These are phyloP conservation scores for Cercospora zeina DNA, from an alignment of 2,329 filamentous ascomycete species.

Conservation along the genomic window DNA sequence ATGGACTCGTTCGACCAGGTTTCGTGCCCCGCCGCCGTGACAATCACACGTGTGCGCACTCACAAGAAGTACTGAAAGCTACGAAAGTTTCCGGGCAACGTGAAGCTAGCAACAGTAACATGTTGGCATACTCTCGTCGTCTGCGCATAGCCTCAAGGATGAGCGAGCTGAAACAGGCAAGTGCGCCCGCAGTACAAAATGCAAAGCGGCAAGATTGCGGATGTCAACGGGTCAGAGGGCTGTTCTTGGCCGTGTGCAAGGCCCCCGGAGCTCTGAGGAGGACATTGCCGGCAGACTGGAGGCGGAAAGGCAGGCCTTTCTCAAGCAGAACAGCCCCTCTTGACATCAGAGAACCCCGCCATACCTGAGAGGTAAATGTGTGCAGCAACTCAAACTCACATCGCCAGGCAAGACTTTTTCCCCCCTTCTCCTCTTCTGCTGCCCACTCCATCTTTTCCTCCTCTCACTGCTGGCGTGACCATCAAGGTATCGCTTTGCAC, in stretches of 20 bases:
- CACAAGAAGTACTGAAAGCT: slow-evolving; percentile 1
- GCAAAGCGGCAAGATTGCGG: slow-evolving; percentile 20
- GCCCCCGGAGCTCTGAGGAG: slow-evolving; percentile 7
- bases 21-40: neutral
- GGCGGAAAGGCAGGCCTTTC: slow-evolving; percentile 5
- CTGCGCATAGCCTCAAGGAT: neutral
- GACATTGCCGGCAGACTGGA: slow-evolving; percentile 10
- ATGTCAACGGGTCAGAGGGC: slow-evolving; percentile 5
- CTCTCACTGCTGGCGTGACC: slow-evolving; percentile 10
- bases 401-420: slow-evolving; percentile 13
- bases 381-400: slow-evolving; percentile 19
- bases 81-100: slow-evolving; percentile 7
- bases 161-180: slow-evolving; percentile 15
- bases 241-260: slow-evolving; percentile 11
- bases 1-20: slow-evolving; percentile 10
- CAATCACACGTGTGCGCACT: slow-evolving; percentile 1
- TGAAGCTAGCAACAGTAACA: neutral
- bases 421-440: slow-evolving; percentile 10
- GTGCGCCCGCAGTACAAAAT: slow-evolving; percentile 7
- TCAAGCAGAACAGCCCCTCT: slow-evolving; percentile 14
- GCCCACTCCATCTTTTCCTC: slow-evolving; percentile 1
- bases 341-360: slow-evolving; percentile 13
- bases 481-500: slow-evolving; percentile 18
- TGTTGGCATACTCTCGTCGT: neutral
- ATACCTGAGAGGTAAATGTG: slow-evolving; percentile 6